Percentiles rank a stretch among this genome's conserved stretches.
Evolutionary conservation across 1,139 yeast species (phyloP).

Genomic region (Suhomyces wounanorum): DNA sequence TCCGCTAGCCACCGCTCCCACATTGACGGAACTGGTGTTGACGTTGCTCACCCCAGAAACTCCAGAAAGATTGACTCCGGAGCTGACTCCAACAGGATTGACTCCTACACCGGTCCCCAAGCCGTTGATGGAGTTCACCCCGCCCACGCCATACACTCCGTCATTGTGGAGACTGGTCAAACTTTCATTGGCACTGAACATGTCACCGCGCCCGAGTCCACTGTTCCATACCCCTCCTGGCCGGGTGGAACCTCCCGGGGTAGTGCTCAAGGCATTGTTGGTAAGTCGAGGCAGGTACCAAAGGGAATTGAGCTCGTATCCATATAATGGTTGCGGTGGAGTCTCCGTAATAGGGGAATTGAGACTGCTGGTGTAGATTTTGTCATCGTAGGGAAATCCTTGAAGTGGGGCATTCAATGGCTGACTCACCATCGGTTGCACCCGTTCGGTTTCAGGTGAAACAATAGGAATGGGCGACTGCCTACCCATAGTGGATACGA

Average conservation of each 20-base stretch:
- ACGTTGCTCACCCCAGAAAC: background rate
- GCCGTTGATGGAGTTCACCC: background rate
- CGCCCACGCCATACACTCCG: conserved; percentile 5
- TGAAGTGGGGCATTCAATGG: conserved; percentile 2
- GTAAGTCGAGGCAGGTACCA: conserved; percentile 22
- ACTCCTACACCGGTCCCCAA: conserved; percentile 5
- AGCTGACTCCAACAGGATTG: conserved; percentile 1
- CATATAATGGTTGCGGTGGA: conserved; percentile 9
- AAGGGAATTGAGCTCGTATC: conserved; percentile 14
- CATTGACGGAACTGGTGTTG: background rate
- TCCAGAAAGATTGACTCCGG: conserved; percentile 2
- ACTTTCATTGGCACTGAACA: conserved; percentile 12
- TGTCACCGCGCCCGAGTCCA: conserved; percentile 8
- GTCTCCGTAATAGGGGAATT: conserved; percentile 15
- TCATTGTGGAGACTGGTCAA: conserved; percentile 13
- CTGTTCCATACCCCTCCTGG: conserved; percentile 11
- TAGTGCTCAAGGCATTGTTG: conserved; percentile 15
- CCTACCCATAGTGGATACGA: background rate
- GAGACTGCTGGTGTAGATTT: conserved; percentile 18
- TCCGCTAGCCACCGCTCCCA: background rate
- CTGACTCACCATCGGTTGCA: background rate
- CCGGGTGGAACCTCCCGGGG: conserved; percentile 5
- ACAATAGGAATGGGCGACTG: background rate
- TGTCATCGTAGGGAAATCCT: conserved; percentile 29
- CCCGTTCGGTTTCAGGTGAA: background rate